These are phyloP conservation scores for Ganoderma meredithae DNA, from an alignment of 1,284 basidiomycete genomes.

Conservation along the genomic window DNA sequence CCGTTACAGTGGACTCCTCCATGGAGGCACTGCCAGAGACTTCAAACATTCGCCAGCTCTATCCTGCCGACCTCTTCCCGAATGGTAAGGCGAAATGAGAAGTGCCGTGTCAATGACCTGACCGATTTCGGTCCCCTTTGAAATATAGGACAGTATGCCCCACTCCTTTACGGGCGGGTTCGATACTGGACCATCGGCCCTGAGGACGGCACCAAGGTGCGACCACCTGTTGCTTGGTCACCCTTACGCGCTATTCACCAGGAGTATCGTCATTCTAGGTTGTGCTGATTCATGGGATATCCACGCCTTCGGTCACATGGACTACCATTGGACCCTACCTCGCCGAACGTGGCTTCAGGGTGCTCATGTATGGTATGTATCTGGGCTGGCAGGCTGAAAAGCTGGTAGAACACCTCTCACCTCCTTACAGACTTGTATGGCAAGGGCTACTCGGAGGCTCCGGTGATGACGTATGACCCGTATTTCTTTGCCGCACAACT, in stretches of 20 bases:
- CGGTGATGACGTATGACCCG: conserved; percentile 63
- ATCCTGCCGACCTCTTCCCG: conserved; percentile 39
- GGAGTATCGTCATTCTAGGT: conserved; percentile 51
- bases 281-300: conserved; percentile 76
- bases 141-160: conserved; percentile 36
- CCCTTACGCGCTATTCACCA: neutral
- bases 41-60: conserved; percentile 37
- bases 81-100: conserved; percentile 29
- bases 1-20: conserved; percentile 34
- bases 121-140: neutral
- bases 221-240: conserved; percentile 16
- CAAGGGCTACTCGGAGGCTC: conserved; percentile 81
- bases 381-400: neutral
- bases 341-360: conserved; percentile 66
- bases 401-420: neutral
- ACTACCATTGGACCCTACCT: conserved; percentile 70
- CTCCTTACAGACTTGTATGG: conserved; percentile 72
- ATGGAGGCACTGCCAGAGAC: conserved; percentile 37
- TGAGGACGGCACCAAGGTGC: conserved; percentile 70
- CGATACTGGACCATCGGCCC: conserved; percentile 82
- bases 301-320: conserved; percentile 76
- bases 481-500: conserved; percentile 74
- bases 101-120: neutral
- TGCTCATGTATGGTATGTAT: conserved; percentile 70
- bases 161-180: conserved; percentile 44